Conservation (phyloP, 2,329 filamentous ascomycete genomes). For the Aspergillus jensenii region DNA sequence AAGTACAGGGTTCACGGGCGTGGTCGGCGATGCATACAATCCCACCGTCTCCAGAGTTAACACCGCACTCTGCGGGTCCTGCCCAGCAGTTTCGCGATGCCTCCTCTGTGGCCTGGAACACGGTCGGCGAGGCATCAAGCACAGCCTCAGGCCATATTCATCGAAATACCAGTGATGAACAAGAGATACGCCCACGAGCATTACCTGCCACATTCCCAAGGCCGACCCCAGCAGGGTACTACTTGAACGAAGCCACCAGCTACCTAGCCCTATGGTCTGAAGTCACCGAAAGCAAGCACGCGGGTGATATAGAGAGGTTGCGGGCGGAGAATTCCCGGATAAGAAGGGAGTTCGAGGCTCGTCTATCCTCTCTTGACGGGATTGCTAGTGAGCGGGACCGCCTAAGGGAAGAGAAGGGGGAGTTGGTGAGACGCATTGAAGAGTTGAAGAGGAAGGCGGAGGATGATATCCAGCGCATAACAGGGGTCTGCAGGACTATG, state of each 20-base stretch:
- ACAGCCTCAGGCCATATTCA: no score
- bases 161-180: no score
- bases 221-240: background rate
- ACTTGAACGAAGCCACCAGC: background rate
- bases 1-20: no score
- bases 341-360: background rate
- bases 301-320: background rate
- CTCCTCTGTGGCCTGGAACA: no score
- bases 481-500: background rate
- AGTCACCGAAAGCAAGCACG: background rate
- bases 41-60: no score
- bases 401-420: background rate
- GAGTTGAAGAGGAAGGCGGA: background rate
- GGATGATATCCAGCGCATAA: background rate
- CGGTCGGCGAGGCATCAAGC: no score
- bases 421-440: background rate
- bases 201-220: background rate
- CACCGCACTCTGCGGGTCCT: no score
- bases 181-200: fast-evolving
- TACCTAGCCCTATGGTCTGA: background rate
- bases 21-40: no score
- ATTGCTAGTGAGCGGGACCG: background rate
- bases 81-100: no score
- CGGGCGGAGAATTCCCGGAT: background rate
- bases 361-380: background rate